Base-by-base conservation (phyloP, 1,139 yeast genomes). In the Nakaseomyces glabratus region DNA sequence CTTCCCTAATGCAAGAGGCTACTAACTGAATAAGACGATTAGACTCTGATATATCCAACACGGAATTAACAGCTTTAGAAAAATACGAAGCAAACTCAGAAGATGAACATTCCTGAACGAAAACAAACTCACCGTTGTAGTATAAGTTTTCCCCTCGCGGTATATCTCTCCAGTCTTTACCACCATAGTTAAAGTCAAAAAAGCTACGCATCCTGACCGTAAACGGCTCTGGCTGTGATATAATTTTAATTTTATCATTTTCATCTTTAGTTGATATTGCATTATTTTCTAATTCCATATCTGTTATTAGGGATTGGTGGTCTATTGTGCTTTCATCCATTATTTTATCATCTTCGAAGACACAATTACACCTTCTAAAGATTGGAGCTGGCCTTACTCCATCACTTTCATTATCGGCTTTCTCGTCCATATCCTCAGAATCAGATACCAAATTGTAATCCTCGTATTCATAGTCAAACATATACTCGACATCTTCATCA, bases 401-500 rank as follows among this genome's bases (percentile, higher is more conserved):
- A 9, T 18, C 30, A 32, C 40, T 47, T 12, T 49, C 52, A 20
- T 45, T 44, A 21, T 43, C 46, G 13, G 47, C 57, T 18, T 47
- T 44, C 17, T 45, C 46, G 4, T 52, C 58, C 7, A 49, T 57
- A 28, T 52, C 58, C 34, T 58, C 53, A 24, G 41, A 44, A 22
- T 45, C 52, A n/a, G 30, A 26, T 7, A 26, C 21, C 8, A 4
- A 14, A 28, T 53, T 47, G 34, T 49, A 53, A 33, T 62, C 63
- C 20, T 60, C 65, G 36, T 50, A 66, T 44, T 76, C 84, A 47
- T 68, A 66, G 36, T 77, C 85, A 53, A 79, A 79, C 59, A 81
- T 75, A 49, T 80, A 81, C 38, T 70, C 63, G 14, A 80, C 70
- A 54, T 81, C 90, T 44, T 78, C 86, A 50, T 81, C 93, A 44